phyloP scores from a whole-genome alignment of 371 early-diverging fungal species.

The Circinella minor region DNA sequence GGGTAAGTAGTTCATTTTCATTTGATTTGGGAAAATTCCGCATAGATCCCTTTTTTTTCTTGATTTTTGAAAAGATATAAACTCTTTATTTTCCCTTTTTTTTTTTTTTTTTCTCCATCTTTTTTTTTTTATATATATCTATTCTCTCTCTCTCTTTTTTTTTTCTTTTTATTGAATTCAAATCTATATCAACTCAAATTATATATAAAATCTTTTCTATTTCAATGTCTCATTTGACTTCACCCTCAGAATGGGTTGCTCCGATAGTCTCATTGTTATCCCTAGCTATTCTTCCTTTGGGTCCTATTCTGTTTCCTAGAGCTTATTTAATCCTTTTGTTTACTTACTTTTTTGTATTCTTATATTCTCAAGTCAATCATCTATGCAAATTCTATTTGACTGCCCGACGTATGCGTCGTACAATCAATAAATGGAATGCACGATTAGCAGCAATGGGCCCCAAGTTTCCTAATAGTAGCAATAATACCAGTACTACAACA shows the following conservation, averaged over 20 bases:
- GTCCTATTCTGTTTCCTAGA: constrained; percentile 48
- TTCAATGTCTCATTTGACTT: constrained; percentile 27
- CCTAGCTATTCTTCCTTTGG: constrained; percentile 40
- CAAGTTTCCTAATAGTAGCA: background rate
- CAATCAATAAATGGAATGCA: constrained; percentile 38
- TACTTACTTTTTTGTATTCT: constrained; percentile 41
- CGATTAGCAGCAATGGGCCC: constrained; percentile 1
- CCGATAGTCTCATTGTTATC: constrained; percentile 43
- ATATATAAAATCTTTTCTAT: background rate
- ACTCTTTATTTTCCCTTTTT: background rate
- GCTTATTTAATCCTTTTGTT: constrained; percentile 41
- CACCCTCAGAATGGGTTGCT: constrained; percentile 53
- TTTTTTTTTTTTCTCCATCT: constrained; percentile 7
- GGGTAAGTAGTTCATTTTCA: too few relatives aligned
- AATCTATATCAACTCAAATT: too few relatives aligned
- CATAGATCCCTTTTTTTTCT: background rate
- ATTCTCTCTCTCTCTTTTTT: background rate
- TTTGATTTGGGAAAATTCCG: background rate
- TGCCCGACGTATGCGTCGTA: constrained; percentile 36
- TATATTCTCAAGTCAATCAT: constrained; percentile 50
- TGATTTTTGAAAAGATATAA: too few relatives aligned
- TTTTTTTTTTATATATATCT: constrained; percentile 1
- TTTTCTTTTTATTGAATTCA: background rate
- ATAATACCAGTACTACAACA: background rate
- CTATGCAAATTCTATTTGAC: constrained; percentile 47